Base-by-base conservation (phyloP, 2,329 filamentous ascomycete genomes). In the Monosporascus sp. region DNA sequence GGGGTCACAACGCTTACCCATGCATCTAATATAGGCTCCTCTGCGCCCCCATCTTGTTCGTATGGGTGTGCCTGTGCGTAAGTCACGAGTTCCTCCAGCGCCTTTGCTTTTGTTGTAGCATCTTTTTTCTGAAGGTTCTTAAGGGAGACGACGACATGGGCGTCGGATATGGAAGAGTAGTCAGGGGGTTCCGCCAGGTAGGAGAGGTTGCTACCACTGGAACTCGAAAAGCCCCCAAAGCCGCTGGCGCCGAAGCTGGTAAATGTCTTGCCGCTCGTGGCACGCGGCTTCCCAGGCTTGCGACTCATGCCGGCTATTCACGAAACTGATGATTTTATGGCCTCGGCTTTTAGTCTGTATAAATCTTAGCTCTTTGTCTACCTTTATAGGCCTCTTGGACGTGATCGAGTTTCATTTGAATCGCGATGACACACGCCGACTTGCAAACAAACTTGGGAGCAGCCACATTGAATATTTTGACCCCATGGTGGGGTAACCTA, bases 81-180 rank as follows among this genome's bases (percentile, higher is more conserved):
- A 37, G 80, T 69, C 48, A 90, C 78, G 20, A 99, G 73, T 50
- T 97, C 93, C 63, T 97, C 92, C 27, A 99, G 75, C 0, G 90
- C 93, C 69, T 93, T 96, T 7, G 87, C 80, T 68, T 96, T 96
- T 38, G 94, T 99, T 11, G 85, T 96, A 64, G 86, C 87, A 73
- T 97, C 93, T 72, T 94, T 96, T 74, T 97, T 99, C 49, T 86
- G 80, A 3, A 97, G 73, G 62, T 95, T 96, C 72, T 97, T 96
- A 74, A 97, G 90, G n/a, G 86, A 84, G 16, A 97, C 91, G 38
- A 93, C 84, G 38, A 93, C 78, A 65, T 94, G 88, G 7, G 91
- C 81, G 62, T 96, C 86, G 45, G 85, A 87, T 55, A 99, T 84
- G 44, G 75, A 75, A 37, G 85, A 84, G 60, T 96, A 83, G 64